Evolutionary conservation across 495 filamentous ascomycete species (phyloP).

Genomic region (Acidiella bohemica): DNA sequence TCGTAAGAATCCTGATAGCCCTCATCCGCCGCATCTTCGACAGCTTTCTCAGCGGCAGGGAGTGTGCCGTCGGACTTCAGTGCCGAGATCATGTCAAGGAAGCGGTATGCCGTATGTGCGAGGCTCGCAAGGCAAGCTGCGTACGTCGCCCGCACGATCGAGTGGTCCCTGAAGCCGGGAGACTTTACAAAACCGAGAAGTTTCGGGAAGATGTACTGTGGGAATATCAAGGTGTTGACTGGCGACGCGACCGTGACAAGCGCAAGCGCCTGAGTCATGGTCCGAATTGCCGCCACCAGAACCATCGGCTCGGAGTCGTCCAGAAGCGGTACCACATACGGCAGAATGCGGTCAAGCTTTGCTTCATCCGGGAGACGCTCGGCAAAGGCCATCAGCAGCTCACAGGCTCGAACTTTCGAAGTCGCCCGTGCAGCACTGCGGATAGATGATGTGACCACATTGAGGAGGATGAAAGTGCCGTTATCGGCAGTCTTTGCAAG

Average conservation of each 20-base stretch:
- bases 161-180: slow-evolving; percentile 42
- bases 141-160: slow-evolving; percentile 74
- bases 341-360: slow-evolving; percentile 86
- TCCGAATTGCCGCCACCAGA: slow-evolving; percentile 68
- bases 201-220: slow-evolving; percentile 83
- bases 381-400: slow-evolving; percentile 83
- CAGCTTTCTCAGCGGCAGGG: slow-evolving; percentile 62
- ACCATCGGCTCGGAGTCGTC: slow-evolving; percentile 72
- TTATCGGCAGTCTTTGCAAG: slow-evolving; percentile 49
- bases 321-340: slow-evolving; percentile 70
- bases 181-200: slow-evolving; percentile 56
- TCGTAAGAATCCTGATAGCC: slow-evolving; percentile 66
- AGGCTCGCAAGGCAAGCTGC: slow-evolving; percentile 84
- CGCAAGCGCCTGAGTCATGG: slow-evolving; percentile 76
- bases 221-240: slow-evolving; percentile 88
- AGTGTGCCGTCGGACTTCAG: slow-evolving; percentile 73
- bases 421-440: slow-evolving; percentile 77
- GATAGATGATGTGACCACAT: slow-evolving; percentile 72
- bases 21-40: slow-evolving; percentile 55
- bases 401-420: slow-evolving; percentile 80
- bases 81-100: slow-evolving; percentile 82
- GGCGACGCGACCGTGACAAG: slow-evolving; percentile 79
- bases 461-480: slow-evolving; percentile 84
- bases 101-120: slow-evolving; percentile 73
- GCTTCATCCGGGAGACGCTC: slow-evolving; percentile 90